These are phyloP conservation scores for Sclerotinia subarctica DNA, from an alignment of 2,329 filamentous ascomycete species.

Conservation along the genomic window DNA sequence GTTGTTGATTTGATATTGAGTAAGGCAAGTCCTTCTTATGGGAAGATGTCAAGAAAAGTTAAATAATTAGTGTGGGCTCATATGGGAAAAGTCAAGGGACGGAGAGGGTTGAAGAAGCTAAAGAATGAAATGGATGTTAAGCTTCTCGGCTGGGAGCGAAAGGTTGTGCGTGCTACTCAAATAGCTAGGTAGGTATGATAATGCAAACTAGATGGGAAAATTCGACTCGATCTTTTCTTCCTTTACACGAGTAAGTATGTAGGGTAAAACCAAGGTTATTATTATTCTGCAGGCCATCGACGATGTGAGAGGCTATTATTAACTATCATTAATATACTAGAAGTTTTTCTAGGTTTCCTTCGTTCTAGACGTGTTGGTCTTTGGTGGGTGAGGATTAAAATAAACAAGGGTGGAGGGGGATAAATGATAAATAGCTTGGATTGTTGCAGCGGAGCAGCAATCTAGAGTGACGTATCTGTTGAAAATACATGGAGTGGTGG, in stretches of 20 bases:
- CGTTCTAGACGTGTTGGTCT: neutral
- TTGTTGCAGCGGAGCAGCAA: neutral
- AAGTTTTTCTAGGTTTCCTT: neutral
- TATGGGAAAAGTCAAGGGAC: neutral
- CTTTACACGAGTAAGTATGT: neutral
- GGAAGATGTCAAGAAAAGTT: neutral
- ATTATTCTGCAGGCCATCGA: conserved; percentile 1
- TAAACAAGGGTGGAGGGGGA: conserved; percentile 2
- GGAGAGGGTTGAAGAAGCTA: neutral
- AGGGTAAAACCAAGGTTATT: conserved; percentile 5
- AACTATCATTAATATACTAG: neutral
- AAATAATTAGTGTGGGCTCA: neutral
- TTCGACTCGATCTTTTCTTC: neutral
- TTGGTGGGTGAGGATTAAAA: neutral
- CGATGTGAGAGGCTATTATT: neutral
- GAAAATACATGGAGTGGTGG: neutral
- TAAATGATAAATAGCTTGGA: neutral
- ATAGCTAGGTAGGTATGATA: neutral
- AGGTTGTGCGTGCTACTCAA: neutral
- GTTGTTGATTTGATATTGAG: conserved; percentile 5
- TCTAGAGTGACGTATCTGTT: neutral
- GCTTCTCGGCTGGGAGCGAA: neutral
- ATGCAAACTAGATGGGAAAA: neutral
- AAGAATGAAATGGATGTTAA: neutral
- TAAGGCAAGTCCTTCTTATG: neutral